phyloP scores from a whole-genome alignment of 257 asterid genomes.

The Cynanchum wilfordii region DNA sequence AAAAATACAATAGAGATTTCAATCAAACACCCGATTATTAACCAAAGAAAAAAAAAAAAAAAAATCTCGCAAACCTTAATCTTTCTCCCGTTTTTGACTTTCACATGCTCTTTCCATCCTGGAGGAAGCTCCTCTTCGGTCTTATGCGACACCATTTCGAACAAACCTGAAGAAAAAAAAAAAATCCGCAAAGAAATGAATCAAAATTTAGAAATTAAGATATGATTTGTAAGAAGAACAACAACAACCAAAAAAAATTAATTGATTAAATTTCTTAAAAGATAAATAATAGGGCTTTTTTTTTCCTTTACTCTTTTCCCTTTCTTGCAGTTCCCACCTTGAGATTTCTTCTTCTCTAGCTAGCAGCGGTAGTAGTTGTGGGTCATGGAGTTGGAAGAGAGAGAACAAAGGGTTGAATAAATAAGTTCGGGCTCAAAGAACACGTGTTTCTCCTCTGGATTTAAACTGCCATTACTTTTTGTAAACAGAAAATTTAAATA shows the following conservation, averaged over 20 bases:
- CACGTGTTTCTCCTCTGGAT: constrained; percentile 12
- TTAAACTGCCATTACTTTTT: neutral
- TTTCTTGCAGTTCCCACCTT: neutral
- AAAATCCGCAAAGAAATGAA: constrained; percentile 8
- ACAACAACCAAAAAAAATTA: neutral
- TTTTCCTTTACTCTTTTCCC: neutral
- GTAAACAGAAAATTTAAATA: too few relatives aligned
- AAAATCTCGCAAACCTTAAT: constrained; percentile 34
- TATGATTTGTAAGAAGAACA: neutral
- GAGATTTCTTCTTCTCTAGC: neutral
- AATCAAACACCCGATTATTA: constrained; percentile 8
- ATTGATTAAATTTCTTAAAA: too few relatives aligned
- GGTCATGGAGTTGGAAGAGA: neutral
- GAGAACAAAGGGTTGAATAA: neutral
- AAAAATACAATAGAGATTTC: neutral
- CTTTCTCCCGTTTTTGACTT: constrained; percentile 44
- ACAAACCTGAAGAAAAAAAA: constrained; percentile 18
- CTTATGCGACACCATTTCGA: constrained; percentile 40
- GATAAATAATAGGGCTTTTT: neutral
- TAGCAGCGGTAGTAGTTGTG: neutral
- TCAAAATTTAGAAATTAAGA: neutral
- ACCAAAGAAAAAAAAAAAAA: neutral
- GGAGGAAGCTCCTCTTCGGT: constrained; percentile 54
- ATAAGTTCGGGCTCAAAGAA: neutral
- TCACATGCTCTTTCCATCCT: constrained; percentile 47